Evolutionary conservation across 2,329 filamentous ascomycete species (phyloP).

Genomic region (Salinomyces thailandicus): DNA sequence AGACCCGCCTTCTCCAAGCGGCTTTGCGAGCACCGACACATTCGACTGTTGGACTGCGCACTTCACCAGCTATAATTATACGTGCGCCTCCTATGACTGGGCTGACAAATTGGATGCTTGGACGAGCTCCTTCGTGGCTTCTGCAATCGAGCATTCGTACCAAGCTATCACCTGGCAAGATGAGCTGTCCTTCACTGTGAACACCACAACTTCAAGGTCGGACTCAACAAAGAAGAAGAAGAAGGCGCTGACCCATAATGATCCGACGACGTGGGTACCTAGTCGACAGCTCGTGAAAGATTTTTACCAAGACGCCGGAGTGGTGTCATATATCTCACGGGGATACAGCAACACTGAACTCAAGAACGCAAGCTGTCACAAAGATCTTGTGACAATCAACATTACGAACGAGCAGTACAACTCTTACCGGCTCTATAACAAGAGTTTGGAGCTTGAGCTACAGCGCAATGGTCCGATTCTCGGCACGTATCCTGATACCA

Average conservation of each 20-base stretch:
- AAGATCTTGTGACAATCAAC: background rate
- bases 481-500: conserved; percentile 6
- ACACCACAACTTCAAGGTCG: background rate
- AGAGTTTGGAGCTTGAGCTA: conserved; percentile 7
- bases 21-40: background rate
- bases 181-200: conserved; percentile 4
- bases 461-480: conserved; percentile 12
- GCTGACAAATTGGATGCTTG: conserved; percentile 6
- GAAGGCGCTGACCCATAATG: background rate
- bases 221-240: background rate
- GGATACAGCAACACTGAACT: conserved; percentile 1
- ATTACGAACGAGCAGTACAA: conserved; percentile 1
- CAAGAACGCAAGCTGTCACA: background rate
- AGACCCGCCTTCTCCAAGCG: background rate
- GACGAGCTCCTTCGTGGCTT: conserved; percentile 2
- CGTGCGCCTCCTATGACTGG: conserved; percentile 5
- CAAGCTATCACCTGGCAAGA: background rate
- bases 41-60: background rate
- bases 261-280: conserved; percentile 10
- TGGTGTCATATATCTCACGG: conserved; percentile 1
- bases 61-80: conserved; percentile 1
- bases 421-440: conserved; percentile 8
- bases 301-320: conserved; percentile 7
- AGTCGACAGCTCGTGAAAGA: conserved; percentile 12
- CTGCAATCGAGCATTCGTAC: conserved; percentile 1